phyloP scores from a whole-genome alignment of 345 rosid species.

The Brassica cretica region DNA sequence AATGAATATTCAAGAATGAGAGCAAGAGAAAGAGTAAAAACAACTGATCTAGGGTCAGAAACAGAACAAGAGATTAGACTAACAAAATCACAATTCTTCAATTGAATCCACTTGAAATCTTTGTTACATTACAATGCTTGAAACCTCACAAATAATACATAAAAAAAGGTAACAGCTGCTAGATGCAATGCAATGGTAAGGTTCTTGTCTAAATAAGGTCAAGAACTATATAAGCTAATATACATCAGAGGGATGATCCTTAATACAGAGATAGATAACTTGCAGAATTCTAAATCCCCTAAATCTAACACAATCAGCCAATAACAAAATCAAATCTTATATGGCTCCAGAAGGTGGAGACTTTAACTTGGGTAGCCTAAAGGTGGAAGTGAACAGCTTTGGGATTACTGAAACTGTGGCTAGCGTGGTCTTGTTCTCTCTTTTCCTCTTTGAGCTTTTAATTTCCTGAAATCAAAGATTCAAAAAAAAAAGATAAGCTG shows the following conservation, averaged over 20 bases:
- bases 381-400: constrained; percentile 62
- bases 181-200: too few relatives aligned
- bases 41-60: too few relatives aligned
- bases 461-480: constrained; percentile 46
- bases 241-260: background rate
- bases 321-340: constrained; percentile 6
- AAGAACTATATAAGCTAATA: background rate
- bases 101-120: background rate
- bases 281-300: background rate
- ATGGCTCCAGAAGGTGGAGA: constrained; percentile 37
- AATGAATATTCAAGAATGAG: background rate
- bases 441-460: constrained; percentile 64
- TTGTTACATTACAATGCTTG: background rate
- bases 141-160: background rate
- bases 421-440: constrained; percentile 19
- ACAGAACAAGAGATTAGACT: background rate
- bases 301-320: background rate
- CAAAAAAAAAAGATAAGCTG: background rate
- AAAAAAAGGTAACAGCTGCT: background rate
- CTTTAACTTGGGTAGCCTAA: constrained; percentile 86
- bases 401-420: constrained; percentile 50
- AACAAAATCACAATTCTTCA: background rate
- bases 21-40: background rate
- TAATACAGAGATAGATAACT: constrained; percentile 10
- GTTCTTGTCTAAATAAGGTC: background rate